Evolutionary conservation across 208 protist genomes (phyloP).

Genomic region (Porcisia deanei): DNA sequence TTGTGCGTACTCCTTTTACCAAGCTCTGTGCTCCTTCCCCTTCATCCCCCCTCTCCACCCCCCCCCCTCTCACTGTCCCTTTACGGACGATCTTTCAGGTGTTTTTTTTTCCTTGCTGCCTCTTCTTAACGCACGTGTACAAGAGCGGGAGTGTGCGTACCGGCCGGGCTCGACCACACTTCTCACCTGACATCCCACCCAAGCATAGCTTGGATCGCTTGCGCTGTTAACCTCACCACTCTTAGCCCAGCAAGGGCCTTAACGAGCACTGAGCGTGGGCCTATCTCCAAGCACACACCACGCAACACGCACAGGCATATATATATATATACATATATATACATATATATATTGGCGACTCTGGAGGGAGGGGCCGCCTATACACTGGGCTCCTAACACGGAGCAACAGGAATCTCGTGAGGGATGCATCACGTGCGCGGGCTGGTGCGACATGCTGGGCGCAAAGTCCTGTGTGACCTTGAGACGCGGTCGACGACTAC

Average conservation of each 20-base stretch:
- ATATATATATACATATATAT: no score
- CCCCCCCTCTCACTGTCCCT: not conserved
- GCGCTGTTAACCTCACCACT: not conserved
- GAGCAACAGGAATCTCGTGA: not conserved
- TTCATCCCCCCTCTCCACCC: not conserved
- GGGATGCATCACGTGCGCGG: conserved; percentile 67
- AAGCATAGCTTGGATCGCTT: not conserved
- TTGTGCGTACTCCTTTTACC: not conserved
- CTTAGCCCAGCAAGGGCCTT: not conserved
- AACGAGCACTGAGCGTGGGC: not conserved
- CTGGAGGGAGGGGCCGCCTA: not conserved
- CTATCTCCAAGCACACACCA: not conserved
- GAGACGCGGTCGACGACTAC: conserved; percentile 16
- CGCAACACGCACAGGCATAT: not conserved
- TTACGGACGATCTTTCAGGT: not conserved
- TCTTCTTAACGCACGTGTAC: not conserved
- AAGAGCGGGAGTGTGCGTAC: not conserved
- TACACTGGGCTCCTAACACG: not conserved
- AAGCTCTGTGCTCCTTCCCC: not conserved
- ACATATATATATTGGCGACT: not conserved
- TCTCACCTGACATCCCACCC: not conserved
- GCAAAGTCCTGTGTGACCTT: conserved; percentile 23
- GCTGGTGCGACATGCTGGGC: conserved; percentile 40
- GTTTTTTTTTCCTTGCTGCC: not conserved
- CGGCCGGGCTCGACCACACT: no score